A percentile compares a stretch with the other conserved stretches of the same genome.
phyloP scores from a whole-genome alignment of 1,284 basidiomycete genomes.

The Cryptococcus sp. region DNA sequence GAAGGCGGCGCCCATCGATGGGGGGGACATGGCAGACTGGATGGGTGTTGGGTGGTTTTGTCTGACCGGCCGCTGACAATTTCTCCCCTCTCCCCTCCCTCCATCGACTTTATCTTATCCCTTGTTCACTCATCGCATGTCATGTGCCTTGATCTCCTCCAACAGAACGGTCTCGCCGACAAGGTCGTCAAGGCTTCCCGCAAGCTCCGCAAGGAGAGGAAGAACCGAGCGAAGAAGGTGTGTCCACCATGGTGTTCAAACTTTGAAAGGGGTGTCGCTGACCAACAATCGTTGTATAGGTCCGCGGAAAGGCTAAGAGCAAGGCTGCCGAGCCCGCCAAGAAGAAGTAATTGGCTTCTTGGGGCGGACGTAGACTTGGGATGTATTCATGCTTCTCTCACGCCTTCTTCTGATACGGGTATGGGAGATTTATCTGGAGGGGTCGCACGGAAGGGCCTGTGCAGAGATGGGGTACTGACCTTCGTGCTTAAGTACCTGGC shows the following conservation, averaged over 20 bases:
- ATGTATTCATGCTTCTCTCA: constrained; percentile 4
- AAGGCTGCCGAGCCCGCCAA: constrained; percentile 73
- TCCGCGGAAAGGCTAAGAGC: constrained; percentile 86
- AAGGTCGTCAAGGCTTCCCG: constrained; percentile 92
- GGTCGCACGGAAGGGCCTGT: too few relatives aligned
- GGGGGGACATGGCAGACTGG: not conserved
- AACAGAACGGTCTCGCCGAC: constrained; percentile 71
- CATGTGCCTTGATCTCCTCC: not conserved
- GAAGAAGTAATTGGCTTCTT: constrained; percentile 45
- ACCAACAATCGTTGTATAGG: constrained; percentile 51
- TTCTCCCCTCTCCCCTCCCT: not conserved
- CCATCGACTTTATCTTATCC: constrained; percentile 1
- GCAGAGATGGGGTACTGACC: too few relatives aligned
- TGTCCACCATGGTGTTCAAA: constrained; percentile 18
- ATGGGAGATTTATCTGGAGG: not conserved
- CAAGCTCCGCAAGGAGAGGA: constrained; percentile 99
- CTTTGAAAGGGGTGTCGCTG: constrained; percentile 16
- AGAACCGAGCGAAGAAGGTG: constrained; percentile 98
- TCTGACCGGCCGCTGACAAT: constrained; percentile 3
- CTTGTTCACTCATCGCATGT: not conserved
- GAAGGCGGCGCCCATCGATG: too few relatives aligned
- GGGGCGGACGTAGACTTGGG: not conserved
- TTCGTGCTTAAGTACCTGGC: too few relatives aligned
- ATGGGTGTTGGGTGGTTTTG: not conserved
- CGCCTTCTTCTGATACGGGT: not conserved